These are phyloP conservation scores for Meyerozyma elateridarum DNA, from an alignment of 1,139 yeast genomes.

Conservation along the genomic window DNA sequence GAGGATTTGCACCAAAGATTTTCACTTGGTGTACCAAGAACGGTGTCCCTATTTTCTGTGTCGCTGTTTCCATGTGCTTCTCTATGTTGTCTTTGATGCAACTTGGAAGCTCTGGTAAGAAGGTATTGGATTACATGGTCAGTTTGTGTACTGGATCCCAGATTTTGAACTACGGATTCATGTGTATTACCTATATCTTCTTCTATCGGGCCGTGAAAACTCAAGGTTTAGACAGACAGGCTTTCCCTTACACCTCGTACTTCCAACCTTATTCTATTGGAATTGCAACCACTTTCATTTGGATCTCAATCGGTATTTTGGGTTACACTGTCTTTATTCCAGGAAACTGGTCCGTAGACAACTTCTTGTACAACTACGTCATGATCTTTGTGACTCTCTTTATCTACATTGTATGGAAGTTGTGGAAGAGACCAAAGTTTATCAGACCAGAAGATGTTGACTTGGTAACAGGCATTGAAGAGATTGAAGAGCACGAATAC, in stretches of 20 bases:
- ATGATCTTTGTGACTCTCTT: slow-evolving; percentile 33
- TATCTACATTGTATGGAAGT: slow-evolving; percentile 31
- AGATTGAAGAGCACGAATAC: slow-evolving; percentile 41
- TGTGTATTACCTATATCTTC: slow-evolving; percentile 53
- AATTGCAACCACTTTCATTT: slow-evolving; percentile 26
- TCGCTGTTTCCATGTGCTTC: slow-evolving; percentile 25
- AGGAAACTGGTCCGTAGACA: slow-evolving; percentile 26
- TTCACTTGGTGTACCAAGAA: slow-evolving; percentile 23
- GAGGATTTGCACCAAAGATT: slow-evolving; percentile 38
- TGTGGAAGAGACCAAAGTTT: slow-evolving; percentile 27
- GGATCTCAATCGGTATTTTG: slow-evolving; percentile 33
- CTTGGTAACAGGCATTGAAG: slow-evolving; percentile 33
- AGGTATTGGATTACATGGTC: slow-evolving; percentile 71
- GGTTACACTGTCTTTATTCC: slow-evolving; percentile 40
- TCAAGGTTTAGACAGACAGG: slow-evolving; percentile 26
- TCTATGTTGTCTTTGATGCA: slow-evolving; percentile 48
- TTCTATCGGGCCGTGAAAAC: slow-evolving; percentile 60
- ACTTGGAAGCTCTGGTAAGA: slow-evolving; percentile 53
- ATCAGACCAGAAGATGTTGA: slow-evolving; percentile 30
- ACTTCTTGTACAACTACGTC: slow-evolving; percentile 40
- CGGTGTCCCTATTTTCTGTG: slow-evolving; percentile 23
- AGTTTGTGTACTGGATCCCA: slow-evolving; percentile 78
- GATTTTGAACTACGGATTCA: slow-evolving; percentile 62
- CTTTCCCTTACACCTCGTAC: slow-evolving; percentile 28
- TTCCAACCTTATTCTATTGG: slow-evolving; percentile 30